Conservation (phyloP, 495 filamentous ascomycete genomes). For the Podospora pseudopauciseta region DNA sequence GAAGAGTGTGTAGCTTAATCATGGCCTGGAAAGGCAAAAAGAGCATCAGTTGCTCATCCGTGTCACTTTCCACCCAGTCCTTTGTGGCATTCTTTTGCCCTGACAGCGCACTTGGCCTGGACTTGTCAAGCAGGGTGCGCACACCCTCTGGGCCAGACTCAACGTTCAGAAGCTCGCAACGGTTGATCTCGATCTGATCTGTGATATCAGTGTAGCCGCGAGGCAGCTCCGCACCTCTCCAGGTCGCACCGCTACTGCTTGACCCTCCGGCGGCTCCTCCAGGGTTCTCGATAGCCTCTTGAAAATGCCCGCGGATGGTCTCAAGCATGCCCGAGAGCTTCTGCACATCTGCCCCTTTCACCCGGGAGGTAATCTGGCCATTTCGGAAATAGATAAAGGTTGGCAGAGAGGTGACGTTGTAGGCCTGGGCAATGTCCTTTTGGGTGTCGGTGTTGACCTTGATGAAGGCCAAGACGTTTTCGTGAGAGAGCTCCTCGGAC, state of each 20-base stretch:
- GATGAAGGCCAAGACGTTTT: conserved; percentile 72
- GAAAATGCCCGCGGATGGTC: conserved; percentile 66
- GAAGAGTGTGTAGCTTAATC: conserved; percentile 83
- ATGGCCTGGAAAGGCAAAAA: conserved; percentile 87
- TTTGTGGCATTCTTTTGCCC: conserved; percentile 58
- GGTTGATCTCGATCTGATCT: conserved; percentile 69
- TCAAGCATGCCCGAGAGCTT: conserved; percentile 66
- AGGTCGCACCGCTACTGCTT: conserved; percentile 47
- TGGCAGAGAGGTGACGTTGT: conserved; percentile 70
- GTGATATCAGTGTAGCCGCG: conserved; percentile 83
- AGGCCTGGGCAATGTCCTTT: conserved; percentile 65
- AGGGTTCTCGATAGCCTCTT: conserved; percentile 45
- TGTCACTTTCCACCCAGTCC: conserved; percentile 98
- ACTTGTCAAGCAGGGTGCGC: conserved; percentile 65
- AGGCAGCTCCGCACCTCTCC: conserved; percentile 71
- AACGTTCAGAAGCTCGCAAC: conserved; percentile 82
- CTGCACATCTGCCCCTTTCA: conserved; percentile 68
- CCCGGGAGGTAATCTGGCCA: conserved; percentile 57
- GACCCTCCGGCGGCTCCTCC: conserved; percentile 43
- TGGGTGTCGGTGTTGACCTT: conserved; percentile 82
- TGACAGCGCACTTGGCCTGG: conserved; percentile 61
- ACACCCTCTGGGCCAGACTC: conserved; percentile 66
- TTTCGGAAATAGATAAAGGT: conserved; percentile 91
- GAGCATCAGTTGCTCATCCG: conserved; percentile 96
- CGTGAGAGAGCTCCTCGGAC: conserved; percentile 64